These are phyloP conservation scores for Exophiala phaeomuriformis DNA, from an alignment of 2,329 filamentous ascomycete species.

Conservation along the genomic window DNA sequence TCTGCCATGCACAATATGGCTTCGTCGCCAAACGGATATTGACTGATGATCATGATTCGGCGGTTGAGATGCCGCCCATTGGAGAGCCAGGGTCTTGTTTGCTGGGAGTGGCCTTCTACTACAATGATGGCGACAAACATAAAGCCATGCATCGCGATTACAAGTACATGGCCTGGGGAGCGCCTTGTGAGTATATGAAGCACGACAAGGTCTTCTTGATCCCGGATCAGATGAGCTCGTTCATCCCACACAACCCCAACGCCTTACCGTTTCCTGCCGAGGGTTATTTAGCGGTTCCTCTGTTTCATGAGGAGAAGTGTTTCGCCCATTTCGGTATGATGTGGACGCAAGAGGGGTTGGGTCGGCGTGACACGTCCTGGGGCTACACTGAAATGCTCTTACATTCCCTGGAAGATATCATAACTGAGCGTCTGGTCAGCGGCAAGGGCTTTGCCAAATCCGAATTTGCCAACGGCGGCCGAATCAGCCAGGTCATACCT, in stretches of 20 bases:
- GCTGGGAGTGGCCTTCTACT: constrained; percentile 60
- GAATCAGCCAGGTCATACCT: constrained; percentile 42
- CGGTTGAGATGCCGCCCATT: constrained; percentile 54
- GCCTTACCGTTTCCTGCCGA: constrained; percentile 55
- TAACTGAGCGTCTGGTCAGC: constrained; percentile 51
- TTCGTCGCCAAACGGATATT: constrained; percentile 61
- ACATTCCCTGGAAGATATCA: constrained; percentile 61
- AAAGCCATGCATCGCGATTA: constrained; percentile 52
- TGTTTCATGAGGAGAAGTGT: constrained; percentile 59
- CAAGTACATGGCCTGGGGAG: constrained; percentile 58
- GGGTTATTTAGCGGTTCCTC: constrained; percentile 59
- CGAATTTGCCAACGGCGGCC: constrained; percentile 26
- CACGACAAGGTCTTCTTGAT: constrained; percentile 65
- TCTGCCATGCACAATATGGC: constrained; percentile 58
- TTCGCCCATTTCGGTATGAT: constrained; percentile 65
- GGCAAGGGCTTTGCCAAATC: constrained; percentile 42
- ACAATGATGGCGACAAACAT: constrained; percentile 52
- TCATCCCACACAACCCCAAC: constrained; percentile 56
- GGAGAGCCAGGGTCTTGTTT: constrained; percentile 56
- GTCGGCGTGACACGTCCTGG: constrained; percentile 53
- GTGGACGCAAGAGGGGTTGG: constrained; percentile 59
- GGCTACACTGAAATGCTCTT: constrained; percentile 60
- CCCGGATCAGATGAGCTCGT: constrained; percentile 53
- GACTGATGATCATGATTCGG: constrained; percentile 50
- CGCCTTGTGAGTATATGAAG: constrained; percentile 62